A percentile compares a stretch with the other conserved stretches of the same genome.
phyloP scores from a whole-genome alignment of 805 yeast genomes.

The Saccharomyces kudriavzevii region DNA sequence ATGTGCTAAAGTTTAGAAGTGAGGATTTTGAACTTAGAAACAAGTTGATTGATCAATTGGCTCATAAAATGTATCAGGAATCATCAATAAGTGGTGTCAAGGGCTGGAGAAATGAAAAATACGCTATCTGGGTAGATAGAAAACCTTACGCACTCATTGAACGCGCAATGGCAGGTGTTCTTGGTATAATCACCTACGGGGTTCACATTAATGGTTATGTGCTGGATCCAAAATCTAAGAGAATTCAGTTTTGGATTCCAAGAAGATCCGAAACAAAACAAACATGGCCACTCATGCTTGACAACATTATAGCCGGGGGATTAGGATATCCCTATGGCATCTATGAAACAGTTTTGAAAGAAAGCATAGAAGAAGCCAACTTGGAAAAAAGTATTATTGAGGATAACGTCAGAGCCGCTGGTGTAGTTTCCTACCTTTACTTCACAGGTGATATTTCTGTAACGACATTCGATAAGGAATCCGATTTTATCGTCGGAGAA shows the following conservation, averaged over 20 bases:
- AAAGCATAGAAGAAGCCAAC: constrained; percentile 88
- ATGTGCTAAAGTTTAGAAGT: constrained; percentile 29
- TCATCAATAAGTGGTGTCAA: constrained; percentile 31
- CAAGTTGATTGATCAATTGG: constrained; percentile 39
- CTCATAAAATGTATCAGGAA: constrained; percentile 33
- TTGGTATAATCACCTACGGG: constrained; percentile 89
- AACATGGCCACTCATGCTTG: constrained; percentile 86
- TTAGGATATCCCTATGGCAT: constrained; percentile 72
- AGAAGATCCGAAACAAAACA: constrained; percentile 67
- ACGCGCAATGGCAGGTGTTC: constrained; percentile 67
- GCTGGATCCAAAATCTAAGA: constrained; percentile 37
- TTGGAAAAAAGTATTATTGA: constrained; percentile 45
- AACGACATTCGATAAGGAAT: constrained; percentile 33
- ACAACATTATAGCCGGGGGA: constrained; percentile 94
- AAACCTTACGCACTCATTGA: constrained; percentile 64
- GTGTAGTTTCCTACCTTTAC: constrained; percentile 62
- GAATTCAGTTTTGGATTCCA: constrained; percentile 72
- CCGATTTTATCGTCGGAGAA: constrained; percentile 78
- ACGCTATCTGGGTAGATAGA: constrained; percentile 51
- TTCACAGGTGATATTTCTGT: constrained; percentile 21
- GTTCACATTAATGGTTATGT: constrained; percentile 79
- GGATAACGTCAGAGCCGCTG: constrained; percentile 41
- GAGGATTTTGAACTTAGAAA: constrained; percentile 26
- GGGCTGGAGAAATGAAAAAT: constrained; percentile 86
- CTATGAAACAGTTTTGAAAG: constrained; percentile 73